Evolutionary conservation across 345 rosid genomes (phyloP).

Genomic region (Arabis hirsuta): DNA sequence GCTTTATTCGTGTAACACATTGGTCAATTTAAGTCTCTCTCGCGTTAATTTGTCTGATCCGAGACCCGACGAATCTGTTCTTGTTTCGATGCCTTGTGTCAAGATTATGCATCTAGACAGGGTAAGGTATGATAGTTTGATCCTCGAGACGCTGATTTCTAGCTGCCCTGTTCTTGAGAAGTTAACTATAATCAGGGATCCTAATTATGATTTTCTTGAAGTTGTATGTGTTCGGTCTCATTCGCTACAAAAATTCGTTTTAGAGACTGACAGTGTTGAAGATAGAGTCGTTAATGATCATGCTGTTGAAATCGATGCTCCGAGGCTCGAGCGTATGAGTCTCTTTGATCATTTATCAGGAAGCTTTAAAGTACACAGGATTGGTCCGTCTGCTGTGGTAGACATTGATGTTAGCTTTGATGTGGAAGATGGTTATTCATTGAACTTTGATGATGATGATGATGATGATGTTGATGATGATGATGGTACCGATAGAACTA

Average conservation of each 20-base stretch:
- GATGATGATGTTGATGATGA: background rate
- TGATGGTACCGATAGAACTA: background rate
- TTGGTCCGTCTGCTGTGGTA: background rate
- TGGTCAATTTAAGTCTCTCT: background rate
- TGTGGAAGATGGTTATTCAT: background rate
- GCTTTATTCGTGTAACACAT: background rate
- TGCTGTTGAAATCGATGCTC: background rate
- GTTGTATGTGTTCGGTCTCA: background rate
- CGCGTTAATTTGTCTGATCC: background rate
- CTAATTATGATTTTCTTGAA: background rate
- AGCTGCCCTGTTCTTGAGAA: slow-evolving; percentile 6
- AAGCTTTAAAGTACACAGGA: background rate
- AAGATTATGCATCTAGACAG: background rate
- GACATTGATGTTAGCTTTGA: background rate
- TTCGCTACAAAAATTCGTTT: background rate
- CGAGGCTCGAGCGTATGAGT: background rate
- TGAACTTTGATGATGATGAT: background rate
- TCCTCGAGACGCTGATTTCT: background rate
- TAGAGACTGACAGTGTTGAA: background rate
- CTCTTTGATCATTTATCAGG: background rate
- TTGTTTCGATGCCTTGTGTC: slow-evolving; percentile 1
- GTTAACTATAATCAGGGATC: background rate
- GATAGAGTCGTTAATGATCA: background rate
- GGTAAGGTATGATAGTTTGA: background rate
- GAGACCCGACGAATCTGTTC: background rate